These are phyloP conservation scores for Tricholoma sp. DNA, from an alignment of 768 basidiomycete genomes.

Conservation along the genomic window DNA sequence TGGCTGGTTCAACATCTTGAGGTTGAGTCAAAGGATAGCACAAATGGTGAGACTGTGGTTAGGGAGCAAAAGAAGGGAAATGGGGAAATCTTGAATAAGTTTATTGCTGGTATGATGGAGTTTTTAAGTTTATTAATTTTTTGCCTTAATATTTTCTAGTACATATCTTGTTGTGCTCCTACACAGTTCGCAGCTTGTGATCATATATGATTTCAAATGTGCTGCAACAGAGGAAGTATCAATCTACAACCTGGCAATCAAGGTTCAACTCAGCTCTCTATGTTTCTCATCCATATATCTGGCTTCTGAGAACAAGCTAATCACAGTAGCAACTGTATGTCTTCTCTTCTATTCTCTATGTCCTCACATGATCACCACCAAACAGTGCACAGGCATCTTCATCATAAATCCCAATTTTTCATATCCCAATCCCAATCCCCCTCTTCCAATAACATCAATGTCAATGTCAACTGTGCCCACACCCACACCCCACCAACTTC, in stretches of 20 bases:
- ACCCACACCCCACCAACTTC: constrained; percentile 7
- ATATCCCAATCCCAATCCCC: too few relatives aligned
- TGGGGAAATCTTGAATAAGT: too few relatives aligned
- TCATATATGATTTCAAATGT: neutral
- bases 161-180: neutral
- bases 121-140: too few relatives aligned
- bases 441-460: too few relatives aligned
- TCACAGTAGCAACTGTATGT: constrained; percentile 47
- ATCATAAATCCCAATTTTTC: constrained; percentile 24
- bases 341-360: neutral
- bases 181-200: neutral
- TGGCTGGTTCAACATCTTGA: too few relatives aligned
- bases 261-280: constrained; percentile 37
- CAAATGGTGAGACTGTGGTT: neutral
- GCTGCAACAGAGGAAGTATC: neutral
- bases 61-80: neutral
- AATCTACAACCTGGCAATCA: constrained; percentile 29
- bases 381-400: constrained; percentile 26
- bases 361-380: constrained; percentile 7
- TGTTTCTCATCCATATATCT: constrained; percentile 40
- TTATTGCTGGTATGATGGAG: too few relatives aligned
- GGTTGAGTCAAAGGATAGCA: too few relatives aligned
- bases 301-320: constrained; percentile 39
- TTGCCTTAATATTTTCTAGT: neutral
- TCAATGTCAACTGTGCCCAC: too few relatives aligned